Percentiles rank a stretch among this genome's conserved stretches.
phyloP scores from a whole-genome alignment of 345 rosid species.

The Moricandia arvensis region DNA sequence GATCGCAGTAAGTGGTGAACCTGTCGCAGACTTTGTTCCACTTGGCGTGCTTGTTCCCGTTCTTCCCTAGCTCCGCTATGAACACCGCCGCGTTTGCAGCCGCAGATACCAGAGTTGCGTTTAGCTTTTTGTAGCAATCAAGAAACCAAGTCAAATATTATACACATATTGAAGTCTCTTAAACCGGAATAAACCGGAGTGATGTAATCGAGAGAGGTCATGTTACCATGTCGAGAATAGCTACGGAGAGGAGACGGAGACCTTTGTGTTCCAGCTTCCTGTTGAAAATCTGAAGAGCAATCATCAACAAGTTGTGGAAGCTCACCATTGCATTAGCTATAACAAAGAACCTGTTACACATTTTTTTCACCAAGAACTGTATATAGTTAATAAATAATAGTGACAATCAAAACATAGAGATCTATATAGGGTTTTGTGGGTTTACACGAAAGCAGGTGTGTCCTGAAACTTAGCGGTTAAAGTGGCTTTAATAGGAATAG shows the following conservation, averaged over 20 bases:
- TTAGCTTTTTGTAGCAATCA: conserved; percentile 44
- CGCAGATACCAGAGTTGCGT: conserved; percentile 52
- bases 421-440: neutral
- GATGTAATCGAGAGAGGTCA: neutral
- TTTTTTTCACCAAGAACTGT: conserved; percentile 2
- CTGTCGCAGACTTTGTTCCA: conserved; percentile 55
- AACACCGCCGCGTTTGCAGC: conserved; percentile 68
- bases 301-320: conserved; percentile 76
- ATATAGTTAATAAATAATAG: neutral
- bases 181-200: neutral
- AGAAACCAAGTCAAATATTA: conserved; percentile 10
- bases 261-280: conserved; percentile 53
- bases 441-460: conserved; percentile 89
- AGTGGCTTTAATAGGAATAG: conserved; percentile 51
- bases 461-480: conserved; percentile 87
- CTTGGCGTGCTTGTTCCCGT: conserved; percentile 82
- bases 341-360: conserved; percentile 68
- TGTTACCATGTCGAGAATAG: conserved; percentile 81
- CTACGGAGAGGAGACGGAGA: conserved; percentile 42
- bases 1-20: conserved; percentile 51
- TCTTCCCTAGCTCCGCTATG: conserved; percentile 80
- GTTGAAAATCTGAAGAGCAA: conserved; percentile 39
- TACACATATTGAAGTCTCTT: neutral
- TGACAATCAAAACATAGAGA: neutral
- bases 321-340: conserved; percentile 73